Evolutionary conservation across 768 basidiomycete genomes (phyloP), one percentile per base, ranked within the genome.

Genomic region (Boletus speciosus): DNA sequence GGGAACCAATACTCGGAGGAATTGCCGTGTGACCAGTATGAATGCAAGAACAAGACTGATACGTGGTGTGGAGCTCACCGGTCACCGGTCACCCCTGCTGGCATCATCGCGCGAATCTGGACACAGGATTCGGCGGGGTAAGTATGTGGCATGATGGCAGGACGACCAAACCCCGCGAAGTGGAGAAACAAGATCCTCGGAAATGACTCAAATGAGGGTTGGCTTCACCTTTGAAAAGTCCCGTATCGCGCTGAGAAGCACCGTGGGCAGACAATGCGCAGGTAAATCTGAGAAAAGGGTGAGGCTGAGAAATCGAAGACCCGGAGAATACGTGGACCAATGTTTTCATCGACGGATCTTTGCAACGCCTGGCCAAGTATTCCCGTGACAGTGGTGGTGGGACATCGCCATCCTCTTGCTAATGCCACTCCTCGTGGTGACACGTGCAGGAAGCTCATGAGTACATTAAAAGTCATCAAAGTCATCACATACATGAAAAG

Each of bases 401-500:
- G 29, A 9, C 29, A 29, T 29, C 29, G 29, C 29, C 29, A 27
- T 27, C 25, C 25, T 6, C 25, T 27, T 27, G 25, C 25, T 6
- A 27, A 6, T 27, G 25, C 25, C 25, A 29, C 8, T 29, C 35
- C 34, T 29, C 25, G 23, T 34, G 6, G 16, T 16, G 39, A 12
- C 19, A 36, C 8, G 19, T 29, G 31, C 21, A n/a, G 23, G 37
- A 49, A 16, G 27, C 5, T 50, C 53, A 19, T 58, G 40, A 44
- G 45, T 29, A 41, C 56, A 49, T 57, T 45, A 47, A 7, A 29
- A 29, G 29, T 29, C 29, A 32, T 32, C 31, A 32, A 43, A 50
- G 27, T 54, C 56, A 37, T 59, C 35, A 38, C 36, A 36, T 34
- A 60, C 63, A 54, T 52, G 19, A 36, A 45, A 45, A 53, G 42